A percentile compares a stretch with the other conserved stretches of the same genome.
These are phyloP conservation scores for Strigomonas culicis DNA, from an alignment of 208 protist species.

Conservation along the genomic window DNA sequence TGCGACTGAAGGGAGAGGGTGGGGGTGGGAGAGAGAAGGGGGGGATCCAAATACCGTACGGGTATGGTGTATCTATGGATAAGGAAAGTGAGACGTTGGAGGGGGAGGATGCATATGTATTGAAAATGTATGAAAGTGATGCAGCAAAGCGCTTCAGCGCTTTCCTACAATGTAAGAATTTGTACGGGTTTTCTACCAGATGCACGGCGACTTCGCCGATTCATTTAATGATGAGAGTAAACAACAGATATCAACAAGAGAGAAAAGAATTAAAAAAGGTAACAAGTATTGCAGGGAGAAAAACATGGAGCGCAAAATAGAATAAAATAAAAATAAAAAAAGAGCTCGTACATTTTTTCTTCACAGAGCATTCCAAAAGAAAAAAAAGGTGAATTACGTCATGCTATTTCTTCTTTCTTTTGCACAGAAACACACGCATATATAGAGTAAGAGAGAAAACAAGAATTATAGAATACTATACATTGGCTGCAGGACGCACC, in stretches of 20 bases:
- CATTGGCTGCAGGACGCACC: no score
- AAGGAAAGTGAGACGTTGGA: no score
- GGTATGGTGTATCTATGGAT: no score
- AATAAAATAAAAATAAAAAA: constrained; percentile 1
- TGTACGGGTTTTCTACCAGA: no score
- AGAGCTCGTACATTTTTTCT: not conserved
- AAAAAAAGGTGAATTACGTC: constrained; percentile 2
- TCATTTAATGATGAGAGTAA: no score
- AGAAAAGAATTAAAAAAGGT: not conserved
- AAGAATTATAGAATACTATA: not conserved
- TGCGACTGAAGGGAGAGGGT: not conserved
- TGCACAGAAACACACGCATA: not conserved
- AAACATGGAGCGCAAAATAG: not conserved
- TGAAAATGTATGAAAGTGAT: no score
- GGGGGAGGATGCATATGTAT: no score
- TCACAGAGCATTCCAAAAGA: not conserved
- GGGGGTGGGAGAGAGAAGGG: not conserved
- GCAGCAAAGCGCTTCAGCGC: no score
- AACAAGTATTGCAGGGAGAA: not conserved
- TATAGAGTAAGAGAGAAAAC: constrained; percentile 1
- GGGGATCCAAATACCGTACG: not conserved
- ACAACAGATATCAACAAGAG: no score
- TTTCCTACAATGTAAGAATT: no score
- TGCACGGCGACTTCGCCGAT: no score
- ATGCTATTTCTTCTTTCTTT: not conserved